phyloP scores from a whole-genome alignment of 345 rosid genomes.

The Litchi chinensis region DNA sequence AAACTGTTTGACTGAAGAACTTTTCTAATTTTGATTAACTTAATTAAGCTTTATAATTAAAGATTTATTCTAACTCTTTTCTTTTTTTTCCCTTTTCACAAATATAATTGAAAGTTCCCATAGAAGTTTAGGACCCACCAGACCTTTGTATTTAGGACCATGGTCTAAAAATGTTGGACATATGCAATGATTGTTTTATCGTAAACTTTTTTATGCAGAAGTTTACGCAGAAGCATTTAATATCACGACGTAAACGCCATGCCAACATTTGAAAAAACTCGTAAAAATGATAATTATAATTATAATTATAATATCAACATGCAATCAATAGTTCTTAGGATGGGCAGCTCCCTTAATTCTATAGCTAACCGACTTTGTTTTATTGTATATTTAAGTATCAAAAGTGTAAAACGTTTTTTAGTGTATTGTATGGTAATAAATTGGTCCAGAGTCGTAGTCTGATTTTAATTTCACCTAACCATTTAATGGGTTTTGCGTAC shows the following conservation, averaged over 20 bases:
- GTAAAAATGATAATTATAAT: background rate
- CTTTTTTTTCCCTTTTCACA: background rate
- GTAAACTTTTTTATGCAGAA: background rate
- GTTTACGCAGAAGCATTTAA: background rate
- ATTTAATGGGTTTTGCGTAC: background rate
- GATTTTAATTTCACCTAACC: background rate
- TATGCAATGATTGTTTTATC: conserved; percentile 11
- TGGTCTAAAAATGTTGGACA: background rate
- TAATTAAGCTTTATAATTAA: background rate
- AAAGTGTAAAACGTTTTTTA: background rate
- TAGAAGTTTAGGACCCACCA: background rate
- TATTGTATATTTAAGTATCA: too few relatives aligned
- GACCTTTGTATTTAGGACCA: background rate
- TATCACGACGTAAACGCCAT: background rate
- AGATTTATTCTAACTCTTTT: background rate
- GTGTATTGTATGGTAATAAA: background rate
- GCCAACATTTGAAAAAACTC: background rate
- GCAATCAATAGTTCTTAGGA: too few relatives aligned
- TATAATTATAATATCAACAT: background rate
- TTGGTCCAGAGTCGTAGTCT: background rate
- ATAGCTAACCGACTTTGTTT: too few relatives aligned
- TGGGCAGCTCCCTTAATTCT: too few relatives aligned
- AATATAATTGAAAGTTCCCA: background rate
- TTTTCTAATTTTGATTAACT: background rate
- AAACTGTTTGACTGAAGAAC: background rate